Evolutionary conservation across 768 basidiomycete genomes (phyloP), one percentile per base, ranked within the genome.

Genomic region (Cantharellus cinnabarinus): DNA sequence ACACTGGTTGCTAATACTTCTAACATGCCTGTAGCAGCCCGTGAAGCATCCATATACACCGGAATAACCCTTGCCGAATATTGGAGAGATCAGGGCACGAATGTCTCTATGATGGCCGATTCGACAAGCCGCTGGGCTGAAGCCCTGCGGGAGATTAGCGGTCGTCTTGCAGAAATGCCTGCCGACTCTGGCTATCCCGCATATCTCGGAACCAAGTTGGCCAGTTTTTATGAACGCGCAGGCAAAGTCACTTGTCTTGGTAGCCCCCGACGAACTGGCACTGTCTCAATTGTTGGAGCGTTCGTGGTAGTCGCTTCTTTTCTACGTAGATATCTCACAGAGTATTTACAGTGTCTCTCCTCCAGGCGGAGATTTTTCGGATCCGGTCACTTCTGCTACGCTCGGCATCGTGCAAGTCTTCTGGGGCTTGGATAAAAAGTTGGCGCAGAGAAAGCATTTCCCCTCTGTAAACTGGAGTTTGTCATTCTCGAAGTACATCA

Each of bases 391-490:
- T 4, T 83, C 91, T 51, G 89, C 95, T 41, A 99, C 95, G 2
- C 85, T 99, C 59, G 81, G 91, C 75, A 99, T 99, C 68, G 95
- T 99, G 5, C 95, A 98, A 67, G 95, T 98, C 64, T 99, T 99
- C 79, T 99, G 95, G 95, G 95, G 95, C 70, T 79, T 99, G 37
- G 95, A 98, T 74, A 99, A 99, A 81, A 91, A 94, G 69, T 81
- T 98, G 61, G 95, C 95, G 2, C 95, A 98, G 69, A 80, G 94
- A 63, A 98, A 99, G 71, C 93, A 99, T 70, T 99, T 99, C 78
- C 95, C 95, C 1, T 95, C 93, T n/a, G 94, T 99, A 70, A 97
- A 99, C 73, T 99, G 95, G 95, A 95, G 83, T 64, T 74, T 95
- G n/a, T 99, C 95, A 5, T 98, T 98, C 71, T 98, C 95, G 61